Percentiles rank a stretch among this genome's conserved stretches.
These are phyloP conservation scores for Lachancea sp. DNA, from an alignment of 805 yeast genomes.

Conservation along the genomic window DNA sequence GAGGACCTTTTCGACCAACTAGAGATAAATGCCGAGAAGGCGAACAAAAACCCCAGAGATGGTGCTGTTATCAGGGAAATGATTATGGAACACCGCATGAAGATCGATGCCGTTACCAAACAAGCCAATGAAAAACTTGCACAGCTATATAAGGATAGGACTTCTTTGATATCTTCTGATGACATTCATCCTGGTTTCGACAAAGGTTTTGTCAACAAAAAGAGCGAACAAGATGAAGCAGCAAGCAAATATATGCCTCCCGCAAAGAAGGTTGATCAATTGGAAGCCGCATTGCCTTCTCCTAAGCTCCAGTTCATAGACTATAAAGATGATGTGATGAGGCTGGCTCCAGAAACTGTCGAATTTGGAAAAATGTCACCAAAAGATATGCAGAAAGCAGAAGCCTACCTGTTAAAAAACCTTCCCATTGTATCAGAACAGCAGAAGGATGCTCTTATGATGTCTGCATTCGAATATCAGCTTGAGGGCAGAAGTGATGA, in stretches of 20 bases:
- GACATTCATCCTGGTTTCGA: conserved; percentile 92
- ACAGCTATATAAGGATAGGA: conserved; percentile 62
- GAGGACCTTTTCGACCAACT: conserved; percentile 82
- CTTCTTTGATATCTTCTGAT: conserved; percentile 74
- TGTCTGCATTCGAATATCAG: conserved; percentile 86
- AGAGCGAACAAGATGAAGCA: conserved; percentile 21
- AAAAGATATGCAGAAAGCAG: conserved; percentile 45
- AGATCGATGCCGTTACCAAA: conserved; percentile 58
- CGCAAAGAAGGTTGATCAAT: conserved; percentile 1
- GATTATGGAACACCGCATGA: conserved; percentile 53
- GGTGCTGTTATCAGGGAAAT: conserved; percentile 37
- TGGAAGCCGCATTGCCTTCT: conserved; percentile 11
- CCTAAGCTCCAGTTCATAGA: conserved; percentile 25
- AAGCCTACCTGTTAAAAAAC: conserved; percentile 46
- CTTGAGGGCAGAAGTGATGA: conserved; percentile 49
- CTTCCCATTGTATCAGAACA: conserved; percentile 68
- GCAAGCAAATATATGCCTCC: conserved; percentile 4
- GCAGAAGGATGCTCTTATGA: conserved; percentile 86
- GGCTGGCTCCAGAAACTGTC: conserved; percentile 55
- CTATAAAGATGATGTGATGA: conserved; percentile 42
- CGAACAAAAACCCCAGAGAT: conserved; percentile 37
- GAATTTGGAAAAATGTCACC: conserved; percentile 54
- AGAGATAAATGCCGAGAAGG: conserved; percentile 49
- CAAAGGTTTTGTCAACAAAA: conserved; percentile 68
- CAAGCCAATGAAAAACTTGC: conserved; percentile 63